Evolutionary conservation across 2,329 filamentous ascomycete species (phyloP).

Genomic region (Sarocladium brachiariae): DNA sequence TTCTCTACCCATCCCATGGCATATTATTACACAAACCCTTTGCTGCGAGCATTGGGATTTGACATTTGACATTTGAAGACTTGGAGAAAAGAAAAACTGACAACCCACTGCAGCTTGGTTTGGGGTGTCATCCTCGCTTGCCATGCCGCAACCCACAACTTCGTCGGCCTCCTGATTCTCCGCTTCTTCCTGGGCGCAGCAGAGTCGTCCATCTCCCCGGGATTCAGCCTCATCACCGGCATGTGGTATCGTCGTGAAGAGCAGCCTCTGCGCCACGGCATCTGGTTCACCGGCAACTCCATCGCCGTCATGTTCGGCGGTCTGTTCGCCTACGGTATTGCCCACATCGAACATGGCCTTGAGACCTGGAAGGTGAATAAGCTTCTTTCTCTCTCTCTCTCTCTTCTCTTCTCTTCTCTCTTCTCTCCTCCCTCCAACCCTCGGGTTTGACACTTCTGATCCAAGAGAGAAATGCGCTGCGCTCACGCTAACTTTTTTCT

Average conservation of each 20-base stretch:
- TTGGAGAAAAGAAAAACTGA: background rate
- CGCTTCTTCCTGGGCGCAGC: constrained; percentile 20
- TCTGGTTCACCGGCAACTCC: constrained; percentile 32
- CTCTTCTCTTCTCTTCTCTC: background rate
- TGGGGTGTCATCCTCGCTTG: constrained; percentile 23
- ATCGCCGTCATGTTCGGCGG: constrained; percentile 34
- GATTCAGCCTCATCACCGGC: constrained; percentile 19
- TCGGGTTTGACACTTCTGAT: no score
- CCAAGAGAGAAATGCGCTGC: no score
- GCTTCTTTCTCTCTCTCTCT: no score
- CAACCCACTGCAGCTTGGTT: background rate
- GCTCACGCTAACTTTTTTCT: constrained; percentile 32
- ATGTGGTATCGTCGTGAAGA: constrained; percentile 26
- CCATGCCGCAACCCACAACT: constrained; percentile 37
- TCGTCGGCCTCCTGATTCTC: constrained; percentile 18
- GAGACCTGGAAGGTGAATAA: background rate
- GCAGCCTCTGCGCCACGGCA: constrained; percentile 20
- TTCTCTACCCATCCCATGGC: background rate
- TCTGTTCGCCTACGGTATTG: constrained; percentile 39
- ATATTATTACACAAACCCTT: background rate
- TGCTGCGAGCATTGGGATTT: no score
- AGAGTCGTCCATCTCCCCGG: constrained; percentile 20
- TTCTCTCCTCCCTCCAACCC: no score
- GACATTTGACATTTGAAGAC: no score
- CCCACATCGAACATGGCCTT: constrained; percentile 26